Evolutionary conservation across 2,329 filamentous ascomycete species (phyloP), one percentile per base, ranked within the genome.

Genomic region (Diaporthe ilicicola): DNA sequence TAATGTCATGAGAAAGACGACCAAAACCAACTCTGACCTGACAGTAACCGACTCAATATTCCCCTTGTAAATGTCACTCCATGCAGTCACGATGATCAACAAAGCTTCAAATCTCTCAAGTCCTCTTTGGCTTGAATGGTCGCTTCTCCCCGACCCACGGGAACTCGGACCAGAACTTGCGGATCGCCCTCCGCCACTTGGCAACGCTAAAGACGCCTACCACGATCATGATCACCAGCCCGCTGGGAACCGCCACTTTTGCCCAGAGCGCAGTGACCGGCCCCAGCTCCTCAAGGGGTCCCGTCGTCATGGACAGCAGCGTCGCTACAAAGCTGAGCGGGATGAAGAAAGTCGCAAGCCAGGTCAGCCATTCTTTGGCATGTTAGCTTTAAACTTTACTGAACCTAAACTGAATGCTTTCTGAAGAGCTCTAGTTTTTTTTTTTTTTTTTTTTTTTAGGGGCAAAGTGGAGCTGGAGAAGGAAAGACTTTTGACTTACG

Each of bases 321-420:
- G 74, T 75, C 17, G 79, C 76, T 4, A 80, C 72, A 15, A 78
- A 75, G 56, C 77, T 78, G 27, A 81, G 71, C 4, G 79, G 79
- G 19, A 80, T 78, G 71, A 80, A 80, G 64, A 81, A 74, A 1
- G 78, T 80, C 4, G 79, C 79, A 4, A 81, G 71, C 76, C 75
- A 79, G 0, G 78, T 80, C 9, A 81, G 74, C 22, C 78, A 76
- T n/a, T 75, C 56, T 62, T 22, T 7, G 19, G 17, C 3, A 48
- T 62, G 56, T 62, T 62, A 62, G 56, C 27, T 34, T 39, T 15
- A 3, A 32, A 19, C 24, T 27, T 17, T n/a, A 8, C 29, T 19
- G 3, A n/a, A n/a, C n/a, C n/a, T n/a, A n/a, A n/a, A n/a, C n/a
- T n/a, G n/a, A n/a, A n/a, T n/a, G n/a, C n/a, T n/a, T n/a, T n/a